Percentiles rank a stretch among this genome's conserved stretches.
phyloP scores from a whole-genome alignment of 257 asterid genomes.

The Solanum gandarillasii region DNA sequence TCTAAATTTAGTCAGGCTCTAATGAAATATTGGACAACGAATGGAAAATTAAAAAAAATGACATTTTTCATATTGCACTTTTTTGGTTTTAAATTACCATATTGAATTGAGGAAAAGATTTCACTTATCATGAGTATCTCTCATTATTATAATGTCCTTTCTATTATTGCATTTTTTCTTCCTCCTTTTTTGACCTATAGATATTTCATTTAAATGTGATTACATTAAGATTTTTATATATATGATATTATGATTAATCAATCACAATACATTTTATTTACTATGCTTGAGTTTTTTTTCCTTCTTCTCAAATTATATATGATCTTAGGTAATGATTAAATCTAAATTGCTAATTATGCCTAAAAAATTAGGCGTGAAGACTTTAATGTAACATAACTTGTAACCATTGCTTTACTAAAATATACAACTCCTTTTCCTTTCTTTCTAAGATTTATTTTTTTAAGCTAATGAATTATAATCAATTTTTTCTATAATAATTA shows the following conservation, averaged over 20 bases:
- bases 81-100: neutral
- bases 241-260: neutral
- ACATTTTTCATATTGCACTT: neutral
- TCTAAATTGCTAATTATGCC: neutral
- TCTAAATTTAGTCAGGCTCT: no score
- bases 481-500: neutral
- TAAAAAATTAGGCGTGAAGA: neutral
- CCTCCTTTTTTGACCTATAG: neutral
- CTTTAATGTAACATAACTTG: neutral
- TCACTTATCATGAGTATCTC: neutral
- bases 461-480: neutral
- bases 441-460: neutral
- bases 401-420: neutral
- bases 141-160: neutral
- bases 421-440: neutral
- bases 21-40: no score
- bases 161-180: neutral
- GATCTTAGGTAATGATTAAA: neutral
- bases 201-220: neutral
- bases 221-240: neutral
- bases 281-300: neutral
- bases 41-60: neutral
- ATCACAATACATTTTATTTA: neutral
- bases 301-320: neutral
- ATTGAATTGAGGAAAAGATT: neutral